Conservation (phyloP, 139 green algal species). For the Pseudopediastrum boryanum region DNA sequence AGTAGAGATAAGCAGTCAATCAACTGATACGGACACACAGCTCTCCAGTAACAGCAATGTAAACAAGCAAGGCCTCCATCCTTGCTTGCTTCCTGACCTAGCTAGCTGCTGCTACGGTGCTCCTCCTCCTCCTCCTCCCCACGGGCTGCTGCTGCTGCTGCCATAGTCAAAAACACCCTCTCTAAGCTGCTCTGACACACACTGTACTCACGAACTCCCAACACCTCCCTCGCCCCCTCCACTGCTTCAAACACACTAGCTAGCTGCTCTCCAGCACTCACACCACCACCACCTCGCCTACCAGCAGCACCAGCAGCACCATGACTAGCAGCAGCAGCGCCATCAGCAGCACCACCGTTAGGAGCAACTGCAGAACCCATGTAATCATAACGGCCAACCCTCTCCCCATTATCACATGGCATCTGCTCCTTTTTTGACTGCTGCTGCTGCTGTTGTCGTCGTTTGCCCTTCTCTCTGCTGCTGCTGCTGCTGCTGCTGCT, state of each 20-base stretch:
- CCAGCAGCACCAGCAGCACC: background rate
- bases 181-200: conserved; percentile 71
- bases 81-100: too few species aligned
- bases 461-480: background rate
- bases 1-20: too few species aligned
- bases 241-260: conserved; percentile 44
- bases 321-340: too few species aligned
- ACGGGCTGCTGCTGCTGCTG: background rate
- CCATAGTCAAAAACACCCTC: conserved; percentile 69
- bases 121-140: too few species aligned
- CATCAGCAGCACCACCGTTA: background rate
- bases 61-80: too few species aligned
- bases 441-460: conserved; percentile 4
- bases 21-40: too few species aligned
- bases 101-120: too few species aligned
- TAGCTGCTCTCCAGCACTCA: background rate
- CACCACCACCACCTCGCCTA: background rate
- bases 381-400: too few species aligned
- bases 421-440: background rate
- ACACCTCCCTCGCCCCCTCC: conserved; percentile 36
- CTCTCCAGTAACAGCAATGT: too few species aligned
- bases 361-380: background rate
- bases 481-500: background rate
- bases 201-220: conserved; percentile 58
- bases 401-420: background rate